Conservation (phyloP, 2,329 filamentous ascomycete genomes). For the Nemania sp. region DNA sequence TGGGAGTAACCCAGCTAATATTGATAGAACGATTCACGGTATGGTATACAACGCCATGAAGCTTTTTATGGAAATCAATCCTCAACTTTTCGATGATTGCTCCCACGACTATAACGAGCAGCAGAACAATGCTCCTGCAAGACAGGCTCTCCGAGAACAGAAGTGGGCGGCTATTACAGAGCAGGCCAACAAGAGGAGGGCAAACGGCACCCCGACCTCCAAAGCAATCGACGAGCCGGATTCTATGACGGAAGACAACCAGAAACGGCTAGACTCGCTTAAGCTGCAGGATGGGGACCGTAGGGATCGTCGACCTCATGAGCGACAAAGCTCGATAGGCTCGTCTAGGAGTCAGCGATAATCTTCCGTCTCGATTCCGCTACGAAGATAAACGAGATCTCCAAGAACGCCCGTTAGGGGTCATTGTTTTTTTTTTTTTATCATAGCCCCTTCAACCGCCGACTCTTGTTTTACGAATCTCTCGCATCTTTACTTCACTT, state of each 20-base stretch:
- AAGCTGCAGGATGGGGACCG: conserved; percentile 87
- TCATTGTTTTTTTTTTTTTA: conserved; percentile 41
- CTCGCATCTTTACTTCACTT: conserved; percentile 45
- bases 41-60: conserved; percentile 99
- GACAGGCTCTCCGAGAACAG: conserved; percentile 82
- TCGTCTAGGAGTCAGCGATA: conserved; percentile 65
- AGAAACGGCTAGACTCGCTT: conserved; percentile 88
- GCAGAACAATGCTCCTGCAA: conserved; percentile 89
- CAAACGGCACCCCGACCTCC: conserved; percentile 53
- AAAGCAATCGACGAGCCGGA: conserved; percentile 79
- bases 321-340: conserved; percentile 70
- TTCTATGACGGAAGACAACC: conserved; percentile 81
- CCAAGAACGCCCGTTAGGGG: conserved; percentile 36
- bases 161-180: conserved; percentile 91
- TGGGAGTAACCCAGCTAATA: conserved; percentile 49
- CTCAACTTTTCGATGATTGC: conserved; percentile 97
- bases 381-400: conserved; percentile 32
- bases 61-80: conserved; percentile 99
- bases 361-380: conserved; percentile 44
- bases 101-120: conserved; percentile 98
- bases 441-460: conserved; percentile 48
- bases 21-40: conserved; percentile 89
- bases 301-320: conserved; percentile 66
- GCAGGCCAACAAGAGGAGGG: conserved; percentile 78
- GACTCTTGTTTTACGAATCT: conserved; percentile 47